Evolutionary conservation across 352 stramenopile genomes (phyloP).

Genomic region (Phytophthora multivora): DNA sequence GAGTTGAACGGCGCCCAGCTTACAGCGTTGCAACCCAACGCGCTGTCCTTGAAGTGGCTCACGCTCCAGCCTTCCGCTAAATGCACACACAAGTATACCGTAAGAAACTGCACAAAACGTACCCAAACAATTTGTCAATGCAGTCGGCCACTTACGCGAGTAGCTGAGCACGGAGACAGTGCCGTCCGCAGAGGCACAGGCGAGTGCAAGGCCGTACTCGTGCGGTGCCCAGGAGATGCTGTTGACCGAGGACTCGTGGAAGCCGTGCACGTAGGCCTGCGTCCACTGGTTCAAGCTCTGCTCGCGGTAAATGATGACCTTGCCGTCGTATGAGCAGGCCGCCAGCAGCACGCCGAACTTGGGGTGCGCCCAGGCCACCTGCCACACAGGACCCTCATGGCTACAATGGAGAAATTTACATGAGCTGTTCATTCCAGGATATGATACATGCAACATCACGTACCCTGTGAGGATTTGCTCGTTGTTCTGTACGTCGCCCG

Average conservation of each 20-base stretch:
- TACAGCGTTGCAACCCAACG: conserved; percentile 96
- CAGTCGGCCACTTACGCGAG: conserved; percentile 48
- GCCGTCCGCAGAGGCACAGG: conserved; percentile 95
- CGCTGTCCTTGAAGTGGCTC: conserved; percentile 94
- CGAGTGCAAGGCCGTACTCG: conserved; percentile 95
- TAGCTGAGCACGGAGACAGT: conserved; percentile 92
- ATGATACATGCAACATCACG: conserved; percentile 10
- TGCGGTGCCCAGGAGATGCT: conserved; percentile 96
- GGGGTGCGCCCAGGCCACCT: conserved; percentile 98
- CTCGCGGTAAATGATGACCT: conserved; percentile 97
- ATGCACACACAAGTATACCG: conserved; percentile 1
- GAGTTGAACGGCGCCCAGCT: conserved; percentile 95
- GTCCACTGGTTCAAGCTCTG: conserved; percentile 93
- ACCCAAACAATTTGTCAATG: neutral
- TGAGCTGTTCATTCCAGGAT: neutral
- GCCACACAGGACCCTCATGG: conserved; percentile 98
- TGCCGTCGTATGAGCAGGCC: conserved; percentile 98
- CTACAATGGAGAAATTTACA: conserved; percentile 33
- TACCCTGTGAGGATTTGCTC: conserved; percentile 87
- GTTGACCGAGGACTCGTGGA: conserved; percentile 94
- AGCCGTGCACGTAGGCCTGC: conserved; percentile 90
- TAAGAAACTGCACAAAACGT: neutral
- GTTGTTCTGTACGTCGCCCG: conserved; percentile 89
- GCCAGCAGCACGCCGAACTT: conserved; percentile 96
- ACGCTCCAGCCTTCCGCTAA: conserved; percentile 89